Conservation (phyloP, 345 rosid genomes). For the Chamaenerion angustifolium region DNA sequence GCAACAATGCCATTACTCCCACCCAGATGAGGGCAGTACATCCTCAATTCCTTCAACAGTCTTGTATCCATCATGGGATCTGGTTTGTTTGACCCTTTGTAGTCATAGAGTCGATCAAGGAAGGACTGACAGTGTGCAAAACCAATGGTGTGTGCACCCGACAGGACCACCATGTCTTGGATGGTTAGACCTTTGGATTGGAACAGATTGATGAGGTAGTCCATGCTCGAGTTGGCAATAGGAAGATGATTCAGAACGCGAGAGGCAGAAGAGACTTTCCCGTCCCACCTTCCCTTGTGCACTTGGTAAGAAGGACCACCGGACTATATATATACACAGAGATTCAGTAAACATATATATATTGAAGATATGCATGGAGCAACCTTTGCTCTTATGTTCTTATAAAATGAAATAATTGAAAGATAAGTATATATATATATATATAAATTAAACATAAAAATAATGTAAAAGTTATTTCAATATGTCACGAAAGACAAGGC, state of each 20-base stretch:
- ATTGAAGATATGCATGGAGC: too few relatives aligned
- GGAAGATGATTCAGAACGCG: constrained; percentile 43
- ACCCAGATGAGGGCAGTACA: constrained; percentile 52
- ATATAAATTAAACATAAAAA: too few relatives aligned
- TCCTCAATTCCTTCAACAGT: constrained; percentile 49
- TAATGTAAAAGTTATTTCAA: too few relatives aligned
- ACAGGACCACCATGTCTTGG: constrained; percentile 57
- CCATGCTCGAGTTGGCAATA: constrained; percentile 51
- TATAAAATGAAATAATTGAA: too few relatives aligned
- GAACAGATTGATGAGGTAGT: constrained; percentile 54
- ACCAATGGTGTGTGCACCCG: constrained; percentile 81
- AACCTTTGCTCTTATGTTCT: too few relatives aligned
- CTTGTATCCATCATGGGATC: constrained; percentile 49
- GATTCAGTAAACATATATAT: too few relatives aligned
- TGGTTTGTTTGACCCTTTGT: constrained; percentile 37
- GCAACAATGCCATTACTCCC: constrained; percentile 36
- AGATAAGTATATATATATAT: too few relatives aligned
- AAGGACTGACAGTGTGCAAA: constrained; percentile 65
- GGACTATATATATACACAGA: constrained; percentile 18
- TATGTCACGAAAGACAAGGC: too few relatives aligned
- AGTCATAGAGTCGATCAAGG: constrained; percentile 43
- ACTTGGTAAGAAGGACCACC: constrained; percentile 83
- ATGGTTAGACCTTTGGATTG: constrained; percentile 51
- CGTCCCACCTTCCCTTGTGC: constrained; percentile 77
- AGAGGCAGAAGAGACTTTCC: constrained; percentile 47